These are phyloP conservation scores for Colletotrichum navitas DNA, from an alignment of 2,329 filamentous ascomycete species.

Conservation along the genomic window DNA sequence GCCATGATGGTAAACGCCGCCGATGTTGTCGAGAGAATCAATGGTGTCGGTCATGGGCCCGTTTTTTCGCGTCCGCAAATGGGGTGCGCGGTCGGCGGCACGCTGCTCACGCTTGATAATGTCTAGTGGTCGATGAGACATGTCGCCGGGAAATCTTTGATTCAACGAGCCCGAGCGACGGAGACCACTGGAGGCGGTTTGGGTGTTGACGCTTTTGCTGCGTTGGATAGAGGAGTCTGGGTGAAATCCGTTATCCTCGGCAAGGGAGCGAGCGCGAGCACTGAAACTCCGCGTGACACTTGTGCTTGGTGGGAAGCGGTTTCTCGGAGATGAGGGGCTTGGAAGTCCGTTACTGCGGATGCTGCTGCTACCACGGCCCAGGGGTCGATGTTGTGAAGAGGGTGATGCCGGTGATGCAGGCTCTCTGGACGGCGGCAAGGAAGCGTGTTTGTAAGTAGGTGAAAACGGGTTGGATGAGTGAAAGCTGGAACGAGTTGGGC, in stretches of 20 bases:
- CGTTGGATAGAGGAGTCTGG: conserved; percentile 12
- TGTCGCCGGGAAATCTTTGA: conserved; percentile 73
- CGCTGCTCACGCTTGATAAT: conserved; percentile 73
- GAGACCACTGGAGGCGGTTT: conserved; percentile 34
- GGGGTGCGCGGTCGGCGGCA: conserved; percentile 74
- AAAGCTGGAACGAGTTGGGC: conserved; percentile 62
- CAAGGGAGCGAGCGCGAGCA: conserved; percentile 32
- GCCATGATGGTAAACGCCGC: conserved; percentile 84
- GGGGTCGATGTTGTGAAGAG: conserved; percentile 43
- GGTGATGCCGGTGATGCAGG: conserved; percentile 34
- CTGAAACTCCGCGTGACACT: conserved; percentile 52
- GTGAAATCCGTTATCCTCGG: conserved; percentile 8
- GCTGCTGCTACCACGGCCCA: conserved; percentile 45
- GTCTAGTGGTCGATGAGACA: conserved; percentile 75
- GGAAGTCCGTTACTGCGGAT: conserved; percentile 48
- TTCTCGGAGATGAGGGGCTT: conserved; percentile 42
- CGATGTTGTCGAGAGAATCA: conserved; percentile 80
- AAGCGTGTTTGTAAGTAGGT: conserved; percentile 48
- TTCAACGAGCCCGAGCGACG: conserved; percentile 60
- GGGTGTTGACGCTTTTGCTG: conserved; percentile 40
- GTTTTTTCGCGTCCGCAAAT: conserved; percentile 74
- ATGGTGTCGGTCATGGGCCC: conserved; percentile 81
- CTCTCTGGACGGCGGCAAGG: conserved; percentile 44
- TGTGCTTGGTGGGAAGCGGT: conserved; percentile 46
- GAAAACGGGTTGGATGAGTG: conserved; percentile 60